Percentiles rank a stretch among this genome's conserved stretches.
These are phyloP conservation scores for Daldinia eschscholtzii DNA, from an alignment of 2,329 filamentous ascomycete genomes.

Conservation along the genomic window DNA sequence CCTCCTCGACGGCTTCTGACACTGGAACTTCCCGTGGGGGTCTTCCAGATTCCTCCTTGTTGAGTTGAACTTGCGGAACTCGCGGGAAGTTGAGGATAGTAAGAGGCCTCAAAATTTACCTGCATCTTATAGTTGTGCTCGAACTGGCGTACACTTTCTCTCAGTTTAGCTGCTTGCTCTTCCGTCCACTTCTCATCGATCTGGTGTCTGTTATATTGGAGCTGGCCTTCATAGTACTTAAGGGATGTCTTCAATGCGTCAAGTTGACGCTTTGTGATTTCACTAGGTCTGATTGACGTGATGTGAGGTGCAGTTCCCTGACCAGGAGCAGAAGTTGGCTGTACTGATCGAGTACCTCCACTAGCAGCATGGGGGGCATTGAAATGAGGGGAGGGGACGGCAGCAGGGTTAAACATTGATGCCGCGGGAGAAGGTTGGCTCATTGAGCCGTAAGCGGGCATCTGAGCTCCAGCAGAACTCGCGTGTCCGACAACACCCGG, in stretches of 20 bases:
- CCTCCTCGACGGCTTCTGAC: slow-evolving; percentile 44
- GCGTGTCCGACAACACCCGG: slow-evolving; percentile 39
- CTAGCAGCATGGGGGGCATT: slow-evolving; percentile 11
- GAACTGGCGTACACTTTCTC: slow-evolving; percentile 64
- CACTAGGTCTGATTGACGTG: slow-evolving; percentile 71
- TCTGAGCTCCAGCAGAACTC: slow-evolving; percentile 35
- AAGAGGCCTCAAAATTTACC: slow-evolving; percentile 59
- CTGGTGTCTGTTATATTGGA: slow-evolving; percentile 72
- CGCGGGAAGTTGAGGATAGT: slow-evolving; percentile 56
- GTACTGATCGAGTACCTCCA: slow-evolving; percentile 15
- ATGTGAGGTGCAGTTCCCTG: slow-evolving; percentile 56
- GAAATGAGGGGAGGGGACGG: slow-evolving; percentile 28
- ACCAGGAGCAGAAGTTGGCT: slow-evolving; percentile 35
- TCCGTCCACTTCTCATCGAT: slow-evolving; percentile 69
- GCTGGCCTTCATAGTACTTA: slow-evolving; percentile 68
- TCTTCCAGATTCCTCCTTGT: slow-evolving; percentile 33
- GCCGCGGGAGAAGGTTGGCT: slow-evolving; percentile 35
- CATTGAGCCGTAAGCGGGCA: slow-evolving; percentile 37
- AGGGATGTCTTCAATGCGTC: slow-evolving; percentile 65
- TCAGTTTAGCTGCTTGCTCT: slow-evolving; percentile 57
- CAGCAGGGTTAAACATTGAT: slow-evolving; percentile 36
- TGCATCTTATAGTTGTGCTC: slow-evolving; percentile 65
- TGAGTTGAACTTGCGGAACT: slow-evolving; percentile 39
- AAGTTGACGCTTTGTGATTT: slow-evolving; percentile 72
- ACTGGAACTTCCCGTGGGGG: slow-evolving; percentile 49